Percentiles rank a stretch among this genome's conserved stretches.
Evolutionary conservation across 129 eudicot genomes (phyloP).

Genomic region (Pulicaria dysenterica): DNA sequence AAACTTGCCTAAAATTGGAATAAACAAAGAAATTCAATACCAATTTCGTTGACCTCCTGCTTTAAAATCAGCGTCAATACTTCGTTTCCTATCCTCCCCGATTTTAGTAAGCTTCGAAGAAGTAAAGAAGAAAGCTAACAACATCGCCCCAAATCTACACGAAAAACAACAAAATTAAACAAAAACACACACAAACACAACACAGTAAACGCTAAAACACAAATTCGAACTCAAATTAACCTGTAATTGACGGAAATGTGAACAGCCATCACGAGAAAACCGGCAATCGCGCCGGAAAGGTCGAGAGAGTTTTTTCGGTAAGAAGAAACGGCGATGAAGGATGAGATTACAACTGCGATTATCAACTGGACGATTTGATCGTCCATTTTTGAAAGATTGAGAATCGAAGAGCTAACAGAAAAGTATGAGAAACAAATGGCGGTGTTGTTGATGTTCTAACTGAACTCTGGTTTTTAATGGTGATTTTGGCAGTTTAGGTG

Average conservation of each 20-base stretch:
- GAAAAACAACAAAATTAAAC: not conserved
- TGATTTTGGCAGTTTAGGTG: slow-evolving; percentile 6
- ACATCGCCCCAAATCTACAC: slow-evolving; percentile 80
- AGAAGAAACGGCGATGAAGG: slow-evolving; percentile 56
- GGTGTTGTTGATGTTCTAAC: not conserved
- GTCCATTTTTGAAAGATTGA: slow-evolving; percentile 47
- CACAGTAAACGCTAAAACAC: not conserved
- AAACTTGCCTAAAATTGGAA: not conserved
- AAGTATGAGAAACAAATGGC: not conserved
- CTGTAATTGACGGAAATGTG: slow-evolving; percentile 80
- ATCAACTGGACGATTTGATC: slow-evolving; percentile 39
- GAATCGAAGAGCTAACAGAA: slow-evolving; percentile 18
- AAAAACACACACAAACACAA: not conserved
- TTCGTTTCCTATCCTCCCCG: slow-evolving; percentile 77
- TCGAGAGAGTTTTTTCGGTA: slow-evolving; percentile 74
- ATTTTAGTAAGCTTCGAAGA: slow-evolving; percentile 83
- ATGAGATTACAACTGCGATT: slow-evolving; percentile 52
- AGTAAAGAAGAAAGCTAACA: slow-evolving; percentile 83
- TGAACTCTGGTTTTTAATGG: not conserved
- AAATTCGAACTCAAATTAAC: slow-evolving; percentile 21
- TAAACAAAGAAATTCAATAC: slow-evolving; percentile 35
- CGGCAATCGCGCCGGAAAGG: slow-evolving; percentile 81
- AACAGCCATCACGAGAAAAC: slow-evolving; percentile 73
- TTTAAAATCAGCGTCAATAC: slow-evolving; percentile 75
- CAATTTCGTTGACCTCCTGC: slow-evolving; percentile 98